Conservation (phyloP, 495 filamentous ascomycete species). For the Daldinia bambusicola region DNA sequence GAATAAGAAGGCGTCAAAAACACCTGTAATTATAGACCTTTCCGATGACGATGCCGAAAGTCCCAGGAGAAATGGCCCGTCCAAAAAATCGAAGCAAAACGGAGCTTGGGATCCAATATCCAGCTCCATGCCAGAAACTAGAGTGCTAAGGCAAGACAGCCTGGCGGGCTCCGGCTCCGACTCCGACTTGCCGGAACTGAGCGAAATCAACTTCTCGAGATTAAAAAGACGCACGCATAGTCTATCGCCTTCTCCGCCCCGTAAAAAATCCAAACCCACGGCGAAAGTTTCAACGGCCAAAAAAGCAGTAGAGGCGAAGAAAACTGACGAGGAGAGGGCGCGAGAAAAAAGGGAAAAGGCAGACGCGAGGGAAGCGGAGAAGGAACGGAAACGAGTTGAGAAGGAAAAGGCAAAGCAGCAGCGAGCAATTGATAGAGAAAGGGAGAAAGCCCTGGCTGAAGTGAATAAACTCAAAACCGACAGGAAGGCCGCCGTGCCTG, state of each 20-base stretch:
- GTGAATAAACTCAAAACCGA: slow-evolving; percentile 80
- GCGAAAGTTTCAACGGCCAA: slow-evolving; percentile 10
- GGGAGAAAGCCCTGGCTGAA: slow-evolving; percentile 73
- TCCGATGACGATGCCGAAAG: slow-evolving; percentile 35
- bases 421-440: slow-evolving; percentile 71
- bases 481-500: slow-evolving; percentile 77
- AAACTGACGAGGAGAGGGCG: slow-evolving; percentile 50
- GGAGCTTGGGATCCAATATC: slow-evolving; percentile 61
- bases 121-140: slow-evolving; percentile 55
- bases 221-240: slow-evolving; percentile 20
- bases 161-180: slow-evolving; percentile 42
- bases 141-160: slow-evolving; percentile 13
- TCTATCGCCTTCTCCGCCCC: slow-evolving; percentile 37
- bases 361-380: slow-evolving; percentile 63
- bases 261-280: slow-evolving; percentile 15
- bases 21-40: slow-evolving; percentile 43
- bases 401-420: slow-evolving; percentile 67
- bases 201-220: slow-evolving; percentile 46
- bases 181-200: slow-evolving; percentile 56
- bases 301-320: slow-evolving; percentile 40
- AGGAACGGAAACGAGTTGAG: slow-evolving; percentile 61
- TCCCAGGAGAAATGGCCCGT: background rate
- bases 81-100: slow-evolving; percentile 36
- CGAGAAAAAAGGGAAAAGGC: slow-evolving; percentile 51
- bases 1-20: slow-evolving; percentile 14